Evolutionary conservation across 495 filamentous ascomycete genomes (phyloP).

Genomic region (Neurospora sublineolata): DNA sequence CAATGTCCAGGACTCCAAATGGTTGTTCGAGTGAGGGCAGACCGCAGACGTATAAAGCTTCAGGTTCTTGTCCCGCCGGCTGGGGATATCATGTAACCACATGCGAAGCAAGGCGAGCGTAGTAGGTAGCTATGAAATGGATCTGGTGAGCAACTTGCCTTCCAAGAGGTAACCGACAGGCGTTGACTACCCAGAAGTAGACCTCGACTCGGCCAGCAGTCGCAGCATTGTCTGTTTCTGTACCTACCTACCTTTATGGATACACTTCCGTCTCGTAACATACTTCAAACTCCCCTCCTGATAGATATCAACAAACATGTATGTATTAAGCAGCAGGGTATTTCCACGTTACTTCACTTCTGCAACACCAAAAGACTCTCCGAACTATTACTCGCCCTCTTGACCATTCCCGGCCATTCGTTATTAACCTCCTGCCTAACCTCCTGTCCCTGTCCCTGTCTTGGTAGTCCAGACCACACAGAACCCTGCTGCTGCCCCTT

Average conservation of each 20-base stretch:
- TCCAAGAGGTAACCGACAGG: too few relatives aligned
- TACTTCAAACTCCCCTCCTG: neutral
- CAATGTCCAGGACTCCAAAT: neutral
- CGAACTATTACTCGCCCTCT: slow-evolving; percentile 4
- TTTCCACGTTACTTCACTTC: neutral
- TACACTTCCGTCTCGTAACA: neutral
- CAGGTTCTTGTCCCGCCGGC: neutral
- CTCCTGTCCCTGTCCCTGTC: neutral
- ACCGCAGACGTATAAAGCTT: neutral
- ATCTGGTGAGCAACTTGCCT: neutral
- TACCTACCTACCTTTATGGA: too few relatives aligned
- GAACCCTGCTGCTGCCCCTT: too few relatives aligned
- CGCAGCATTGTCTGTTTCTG: neutral
- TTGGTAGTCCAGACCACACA: too few relatives aligned
- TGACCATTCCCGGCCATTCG: neutral
- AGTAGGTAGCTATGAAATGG: neutral
- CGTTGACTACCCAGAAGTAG: neutral
- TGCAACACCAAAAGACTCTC: slow-evolving; percentile 4
- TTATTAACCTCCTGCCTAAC: neutral
- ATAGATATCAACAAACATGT: neutral
- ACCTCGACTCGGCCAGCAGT: neutral
- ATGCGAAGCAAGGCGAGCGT: neutral
- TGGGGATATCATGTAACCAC: neutral
- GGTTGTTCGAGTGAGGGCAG: neutral
- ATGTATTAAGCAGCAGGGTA: neutral